Evolutionary conservation across 176 grass and related monocot species (phyloP).

Genomic region (Oryza nivara): DNA sequence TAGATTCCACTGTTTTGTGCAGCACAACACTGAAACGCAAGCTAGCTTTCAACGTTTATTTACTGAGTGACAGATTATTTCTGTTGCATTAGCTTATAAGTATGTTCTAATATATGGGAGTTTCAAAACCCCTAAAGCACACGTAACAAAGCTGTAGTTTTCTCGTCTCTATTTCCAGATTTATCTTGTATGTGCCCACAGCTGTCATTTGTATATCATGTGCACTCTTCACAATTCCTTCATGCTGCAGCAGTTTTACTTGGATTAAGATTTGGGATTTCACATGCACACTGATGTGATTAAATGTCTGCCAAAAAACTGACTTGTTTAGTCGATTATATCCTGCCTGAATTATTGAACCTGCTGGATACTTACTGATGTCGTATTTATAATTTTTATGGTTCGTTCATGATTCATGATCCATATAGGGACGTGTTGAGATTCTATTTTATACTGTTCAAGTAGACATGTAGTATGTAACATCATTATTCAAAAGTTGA

Average conservation of each 20-base stretch:
- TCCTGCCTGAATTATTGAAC: not conserved
- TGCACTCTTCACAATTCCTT: not conserved
- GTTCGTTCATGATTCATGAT: not conserved
- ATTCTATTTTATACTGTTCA: not conserved
- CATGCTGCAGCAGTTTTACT: not conserved
- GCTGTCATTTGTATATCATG: not conserved
- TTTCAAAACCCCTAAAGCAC: not conserved
- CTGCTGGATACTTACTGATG: not conserved
- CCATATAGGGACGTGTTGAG: not conserved
- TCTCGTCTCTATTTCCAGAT: not conserved
- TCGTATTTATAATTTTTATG: not conserved
- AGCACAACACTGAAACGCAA: not conserved
- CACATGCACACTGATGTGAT: not conserved
- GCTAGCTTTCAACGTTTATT: not conserved
- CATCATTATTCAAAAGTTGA: slow-evolving; percentile 3
- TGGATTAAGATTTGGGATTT: not conserved
- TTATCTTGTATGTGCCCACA: not conserved
- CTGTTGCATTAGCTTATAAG: not conserved
- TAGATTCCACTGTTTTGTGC: not conserved
- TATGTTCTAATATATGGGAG: not conserved
- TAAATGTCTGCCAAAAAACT: slow-evolving; percentile 3
- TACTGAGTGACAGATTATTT: not conserved
- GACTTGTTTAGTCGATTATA: not conserved
- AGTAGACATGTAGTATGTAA: not conserved
- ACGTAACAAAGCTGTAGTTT: not conserved